Evolutionary conservation across 345 rosid genomes (phyloP).

Genomic region (Brassica nigra): DNA sequence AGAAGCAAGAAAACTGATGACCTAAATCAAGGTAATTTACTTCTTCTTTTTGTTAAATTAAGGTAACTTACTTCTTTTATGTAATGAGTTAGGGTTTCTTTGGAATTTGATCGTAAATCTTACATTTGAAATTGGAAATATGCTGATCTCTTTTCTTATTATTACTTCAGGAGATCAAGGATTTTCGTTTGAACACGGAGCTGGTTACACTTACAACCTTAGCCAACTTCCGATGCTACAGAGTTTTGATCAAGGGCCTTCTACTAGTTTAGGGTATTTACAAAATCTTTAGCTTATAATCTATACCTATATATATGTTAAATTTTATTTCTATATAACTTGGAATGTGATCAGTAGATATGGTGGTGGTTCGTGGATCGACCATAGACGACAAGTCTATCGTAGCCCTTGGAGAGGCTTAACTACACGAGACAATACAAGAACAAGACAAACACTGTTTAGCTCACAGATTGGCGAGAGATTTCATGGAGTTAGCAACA

Average conservation of each 20-base stretch:
- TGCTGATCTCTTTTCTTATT: not conserved
- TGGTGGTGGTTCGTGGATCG: conserved; percentile 53
- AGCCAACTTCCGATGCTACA: conserved; percentile 67
- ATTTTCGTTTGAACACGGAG: conserved; percentile 45
- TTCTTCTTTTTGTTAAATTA: not conserved
- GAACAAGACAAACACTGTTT: conserved; percentile 43
- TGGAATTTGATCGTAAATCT: conserved; percentile 6
- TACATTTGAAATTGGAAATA: not conserved
- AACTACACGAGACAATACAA: conserved; percentile 35
- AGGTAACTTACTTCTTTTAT: no score
- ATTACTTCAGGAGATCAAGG: conserved; percentile 53
- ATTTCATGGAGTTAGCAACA: conserved; percentile 34
- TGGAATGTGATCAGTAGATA: conserved; percentile 41
- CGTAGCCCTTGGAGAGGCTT: conserved; percentile 45
- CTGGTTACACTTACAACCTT: conserved; percentile 56
- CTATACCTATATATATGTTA: not conserved
- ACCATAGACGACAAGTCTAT: conserved; percentile 39
- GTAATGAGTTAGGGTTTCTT: conserved; percentile 40
- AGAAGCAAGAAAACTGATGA: conserved; percentile 70
- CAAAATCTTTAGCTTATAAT: not conserved
- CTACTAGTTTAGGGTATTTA: conserved; percentile 44
- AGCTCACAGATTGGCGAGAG: conserved; percentile 41
- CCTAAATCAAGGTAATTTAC: conserved; percentile 51
- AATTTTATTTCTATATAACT: not conserved
- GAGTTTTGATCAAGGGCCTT: conserved; percentile 55